Base-by-base conservation (phyloP, 148 eudicot genomes). In the Nyssa sinensis region DNA sequence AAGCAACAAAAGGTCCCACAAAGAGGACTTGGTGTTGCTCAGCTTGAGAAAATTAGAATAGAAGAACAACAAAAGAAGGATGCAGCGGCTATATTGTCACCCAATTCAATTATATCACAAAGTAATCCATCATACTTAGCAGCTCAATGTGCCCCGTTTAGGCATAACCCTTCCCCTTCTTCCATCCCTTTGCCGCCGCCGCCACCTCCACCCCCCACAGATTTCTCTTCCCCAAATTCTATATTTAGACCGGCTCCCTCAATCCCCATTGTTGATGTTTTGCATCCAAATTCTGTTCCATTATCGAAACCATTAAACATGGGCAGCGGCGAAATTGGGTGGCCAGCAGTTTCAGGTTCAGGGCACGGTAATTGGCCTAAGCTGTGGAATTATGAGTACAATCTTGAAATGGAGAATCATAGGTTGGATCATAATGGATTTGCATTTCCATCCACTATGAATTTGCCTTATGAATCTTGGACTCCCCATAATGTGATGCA, bases 1-100 rank as follows among this genome's bases (percentile, higher is more conserved):
- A 91, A 90, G 82, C 90, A 79, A 68, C 90, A 86, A 44, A 94
- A 85, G 64, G 84, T 90, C 12, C 95, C 97, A 23, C 97, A 90
- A 75, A 92, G 98, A 79, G 98, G 98, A 34, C 73, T 94, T 71
- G 98, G 98, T 71, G 97, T 94, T 62, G 97, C 98, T 34, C 96
- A 94, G 70, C 93, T 94, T 58, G 97, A 94, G 77, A 90, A 77
- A 79, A 86, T 94, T 72, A 90, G 92, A 63, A 68, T 87, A 21
- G 93, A 88, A 79, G 97, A 92, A 60, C 87, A 83, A 41, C 85
- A 83, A 47, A 85, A 84, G 61, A 83, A 81, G 41, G 83, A 80
- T 53, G 62, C 49, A 30, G 65, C 60, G 24, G 27, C 71, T 32
- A 19, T 63, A 66, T 60, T 87, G 51, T 67, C 78, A 47, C 72